Conservation (phyloP, 2,329 filamentous ascomycete species). For the Aspergillus chevalieri region DNA sequence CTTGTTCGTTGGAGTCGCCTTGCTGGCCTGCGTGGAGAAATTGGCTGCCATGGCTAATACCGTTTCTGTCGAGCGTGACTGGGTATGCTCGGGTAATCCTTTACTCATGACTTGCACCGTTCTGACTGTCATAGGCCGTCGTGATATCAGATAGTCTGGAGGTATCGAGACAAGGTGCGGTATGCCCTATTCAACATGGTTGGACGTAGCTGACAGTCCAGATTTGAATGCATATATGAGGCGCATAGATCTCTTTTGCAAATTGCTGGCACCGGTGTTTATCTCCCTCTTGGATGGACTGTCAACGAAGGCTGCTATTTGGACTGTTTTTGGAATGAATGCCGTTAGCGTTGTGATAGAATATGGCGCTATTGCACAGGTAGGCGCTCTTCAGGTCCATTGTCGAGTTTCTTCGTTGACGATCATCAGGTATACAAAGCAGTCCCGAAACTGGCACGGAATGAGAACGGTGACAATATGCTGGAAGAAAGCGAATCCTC, state of each 20-base stretch:
- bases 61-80: constrained; percentile 65
- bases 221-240: constrained; percentile 51
- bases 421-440: constrained; percentile 12
- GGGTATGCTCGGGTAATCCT: constrained; percentile 36
- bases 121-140: constrained; percentile 16
- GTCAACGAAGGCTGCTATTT: constrained; percentile 41
- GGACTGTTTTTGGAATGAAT: constrained; percentile 44
- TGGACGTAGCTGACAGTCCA: constrained; percentile 16
- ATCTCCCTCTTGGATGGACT: constrained; percentile 44
- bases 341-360: constrained; percentile 33
- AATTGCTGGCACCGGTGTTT: constrained; percentile 48
- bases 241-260: constrained; percentile 53
- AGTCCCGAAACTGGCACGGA: constrained; percentile 14
- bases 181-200: constrained; percentile 5
- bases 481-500: not conserved
- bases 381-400: constrained; percentile 7
- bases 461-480: not conserved
- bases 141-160: constrained; percentile 26
- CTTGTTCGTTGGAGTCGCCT: constrained; percentile 33
- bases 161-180: constrained; percentile 39
- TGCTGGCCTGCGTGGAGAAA: constrained; percentile 65
- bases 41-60: constrained; percentile 58
- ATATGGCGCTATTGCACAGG: constrained; percentile 36
- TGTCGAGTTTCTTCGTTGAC: not conserved
- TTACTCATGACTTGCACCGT: not conserved